Evolutionary conservation across 306 rosid species (phyloP).

Genomic region (Quercus berberidifolia): DNA sequence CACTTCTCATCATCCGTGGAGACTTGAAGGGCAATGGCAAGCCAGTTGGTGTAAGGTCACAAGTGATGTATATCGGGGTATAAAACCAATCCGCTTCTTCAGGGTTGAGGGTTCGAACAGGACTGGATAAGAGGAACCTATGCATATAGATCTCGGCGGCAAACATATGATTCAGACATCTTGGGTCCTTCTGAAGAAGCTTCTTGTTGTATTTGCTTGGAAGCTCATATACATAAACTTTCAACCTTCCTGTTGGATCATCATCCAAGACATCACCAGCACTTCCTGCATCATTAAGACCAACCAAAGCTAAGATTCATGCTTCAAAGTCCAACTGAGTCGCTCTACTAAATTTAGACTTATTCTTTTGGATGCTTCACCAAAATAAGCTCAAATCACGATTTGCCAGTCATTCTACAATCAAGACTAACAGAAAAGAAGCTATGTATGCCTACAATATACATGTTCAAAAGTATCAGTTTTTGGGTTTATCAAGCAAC

Average conservation of each 20-base stretch:
- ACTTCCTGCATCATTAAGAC: conserved; percentile 64
- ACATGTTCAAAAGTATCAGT: too few relatives aligned
- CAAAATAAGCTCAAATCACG: not conserved
- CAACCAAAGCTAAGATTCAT: conserved; percentile 1
- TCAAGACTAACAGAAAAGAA: not conserved
- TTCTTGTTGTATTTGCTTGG: conserved; percentile 99
- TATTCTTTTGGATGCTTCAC: not conserved
- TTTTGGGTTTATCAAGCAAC: not conserved
- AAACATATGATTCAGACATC: conserved; percentile 97
- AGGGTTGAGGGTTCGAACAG: conserved; percentile 95
- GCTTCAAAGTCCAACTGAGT: not conserved
- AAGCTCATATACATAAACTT: conserved; percentile 95
- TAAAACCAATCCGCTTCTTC: conserved; percentile 99
- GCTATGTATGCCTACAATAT: not conserved
- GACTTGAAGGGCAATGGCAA: conserved; percentile 97
- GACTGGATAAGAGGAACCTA: conserved; percentile 85
- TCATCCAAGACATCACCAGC: conserved; percentile 99
- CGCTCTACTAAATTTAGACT: not conserved
- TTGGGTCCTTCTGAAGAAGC: conserved; percentile 90
- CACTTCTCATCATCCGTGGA: conserved; percentile 98
- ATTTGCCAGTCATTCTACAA: not conserved
- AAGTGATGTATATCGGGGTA: conserved; percentile 92
- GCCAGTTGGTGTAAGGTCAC: conserved; percentile 96
- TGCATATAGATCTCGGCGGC: conserved; percentile 99
- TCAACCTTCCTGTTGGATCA: conserved; percentile 96